phyloP scores from a whole-genome alignment of 768 basidiomycete genomes.

The Trametes cinnabarina region DNA sequence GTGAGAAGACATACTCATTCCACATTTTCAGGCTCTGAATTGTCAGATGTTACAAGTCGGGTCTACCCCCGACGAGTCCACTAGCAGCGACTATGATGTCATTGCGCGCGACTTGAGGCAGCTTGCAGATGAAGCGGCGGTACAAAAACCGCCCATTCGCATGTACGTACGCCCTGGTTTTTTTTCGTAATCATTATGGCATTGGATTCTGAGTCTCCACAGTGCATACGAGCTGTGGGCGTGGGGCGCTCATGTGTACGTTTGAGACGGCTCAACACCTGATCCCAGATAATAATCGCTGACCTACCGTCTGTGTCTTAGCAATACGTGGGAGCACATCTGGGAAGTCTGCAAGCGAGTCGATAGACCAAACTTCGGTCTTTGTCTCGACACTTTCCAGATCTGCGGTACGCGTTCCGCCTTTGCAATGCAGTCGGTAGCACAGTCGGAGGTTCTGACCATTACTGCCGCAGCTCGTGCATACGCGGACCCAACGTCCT shows the following conservation, averaged over 20 bases:
- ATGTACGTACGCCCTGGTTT: conserved; percentile 18
- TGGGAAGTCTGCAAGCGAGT: conserved; percentile 32
- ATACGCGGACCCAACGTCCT: conserved; percentile 26
- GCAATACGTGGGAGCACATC: conserved; percentile 33
- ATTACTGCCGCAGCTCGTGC: conserved; percentile 22
- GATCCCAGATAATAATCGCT: neutral
- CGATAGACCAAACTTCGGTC: conserved; percentile 30
- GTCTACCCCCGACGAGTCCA: conserved; percentile 27
- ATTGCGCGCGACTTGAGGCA: conserved; percentile 29
- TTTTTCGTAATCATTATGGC: neutral
- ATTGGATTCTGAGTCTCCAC: neutral
- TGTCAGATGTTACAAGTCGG: conserved; percentile 32
- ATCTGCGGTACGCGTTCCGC: conserved; percentile 26
- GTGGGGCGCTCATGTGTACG: conserved; percentile 32
- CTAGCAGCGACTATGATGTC: conserved; percentile 25
- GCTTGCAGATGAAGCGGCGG: conserved; percentile 29
- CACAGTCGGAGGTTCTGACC: no score
- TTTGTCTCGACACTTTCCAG: conserved; percentile 35
- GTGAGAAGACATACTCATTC: no score
- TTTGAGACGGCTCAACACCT: neutral
- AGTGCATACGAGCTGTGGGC: conserved; percentile 36
- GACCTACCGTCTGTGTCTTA: neutral
- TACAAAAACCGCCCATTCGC: conserved; percentile 28
- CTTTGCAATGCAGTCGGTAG: neutral
- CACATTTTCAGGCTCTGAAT: conserved; percentile 25